Evolutionary conservation across 371 early-diverging fungal genomes (phyloP), one percentile per base, ranked within the genome.

Genomic region (Mycotypha africana): DNA sequence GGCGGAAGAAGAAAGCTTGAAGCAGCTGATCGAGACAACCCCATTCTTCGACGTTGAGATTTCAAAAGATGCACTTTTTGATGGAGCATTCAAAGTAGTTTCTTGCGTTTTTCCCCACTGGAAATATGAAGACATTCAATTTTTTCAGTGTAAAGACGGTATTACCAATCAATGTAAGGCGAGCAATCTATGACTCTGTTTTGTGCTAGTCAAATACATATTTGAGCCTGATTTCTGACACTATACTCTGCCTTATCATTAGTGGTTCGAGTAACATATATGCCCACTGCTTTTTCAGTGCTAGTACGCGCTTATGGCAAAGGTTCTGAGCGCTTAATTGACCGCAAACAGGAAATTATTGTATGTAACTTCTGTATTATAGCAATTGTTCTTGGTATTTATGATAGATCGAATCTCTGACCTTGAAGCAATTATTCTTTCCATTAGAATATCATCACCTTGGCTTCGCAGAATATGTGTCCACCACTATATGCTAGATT

Each of bases 241-340:
- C n/a, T n/a, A n/a, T n/a, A n/a, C n/a, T n/a, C n/a, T n/a, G n/a
- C n/a, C n/a, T 15, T 15, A 11, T 2, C 14, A 19, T 42, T 39
- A 87, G 88, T 94, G 65, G 84, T 94, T 26, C 71, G 79, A 56
- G 87, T 84, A 46, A 81, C 79, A 1, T 82, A 92, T 71, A 56
- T 39, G 30, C 74, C 79, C 3, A 65, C 74, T 8, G 69, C 76
- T 24, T 62, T 73, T 30, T 76, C 84, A 15, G 84, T 93, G 19
- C 79, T 95, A 28, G 86, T 96, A 19, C 81, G 96, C 30, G 85
- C 87, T 21, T 96, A 93, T 56, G 96, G 96, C 41, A 80, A 84
- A 53, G 82, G 86, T 45, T 86, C 92, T 21, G 89, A 88, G 45
- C 62, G 84, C 11, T 76, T 96, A 22, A 96, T 96, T 57, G 93